A percentile compares a stretch with the other conserved stretches of the same genome.
Conservation (phyloP, 2,329 filamentous ascomycete species). For the Pseudocercospora ulei region DNA sequence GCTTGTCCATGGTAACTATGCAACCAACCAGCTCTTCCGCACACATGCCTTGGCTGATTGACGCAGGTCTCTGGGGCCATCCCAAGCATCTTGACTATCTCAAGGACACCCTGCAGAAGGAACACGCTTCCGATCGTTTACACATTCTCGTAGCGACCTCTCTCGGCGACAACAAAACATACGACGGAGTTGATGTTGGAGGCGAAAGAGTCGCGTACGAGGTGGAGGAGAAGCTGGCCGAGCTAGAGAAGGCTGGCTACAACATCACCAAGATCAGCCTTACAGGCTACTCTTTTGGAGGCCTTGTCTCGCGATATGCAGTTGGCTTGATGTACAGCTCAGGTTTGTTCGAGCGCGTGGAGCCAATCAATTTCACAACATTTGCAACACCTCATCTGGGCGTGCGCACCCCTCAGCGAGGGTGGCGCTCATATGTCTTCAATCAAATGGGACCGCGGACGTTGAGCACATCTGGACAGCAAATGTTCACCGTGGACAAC, state of each 20-base stretch:
- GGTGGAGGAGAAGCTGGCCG: constrained; percentile 50
- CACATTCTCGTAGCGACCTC: constrained; percentile 62
- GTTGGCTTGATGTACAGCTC: constrained; percentile 73
- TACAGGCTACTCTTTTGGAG: constrained; percentile 81
- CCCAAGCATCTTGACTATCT: constrained; percentile 62
- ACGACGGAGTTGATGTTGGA: constrained; percentile 59
- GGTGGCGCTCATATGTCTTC: constrained; percentile 42
- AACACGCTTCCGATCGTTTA: constrained; percentile 53
- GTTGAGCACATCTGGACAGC: constrained; percentile 70
- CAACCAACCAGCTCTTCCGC: constrained; percentile 40
- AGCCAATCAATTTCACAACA: constrained; percentile 86
- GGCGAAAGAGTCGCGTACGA: constrained; percentile 57
- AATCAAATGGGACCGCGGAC: constrained; percentile 77
- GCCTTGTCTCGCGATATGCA: constrained; percentile 75
- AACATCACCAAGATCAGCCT: constrained; percentile 74
- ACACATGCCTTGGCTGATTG: constrained; percentile 12
- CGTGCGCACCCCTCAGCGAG: constrained; percentile 39
- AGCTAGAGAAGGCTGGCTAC: constrained; percentile 52
- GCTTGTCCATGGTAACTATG: constrained; percentile 54
- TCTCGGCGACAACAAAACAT: constrained; percentile 61
- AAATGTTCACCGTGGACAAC: constrained; percentile 76
- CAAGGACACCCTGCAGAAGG: constrained; percentile 54
- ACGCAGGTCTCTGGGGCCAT: constrained; percentile 61
- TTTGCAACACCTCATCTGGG: constrained; percentile 71
- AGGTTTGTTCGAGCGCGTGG: constrained; percentile 66